Conservation (phyloP, 306 rosid genomes). For the Abrus precatorius region DNA sequence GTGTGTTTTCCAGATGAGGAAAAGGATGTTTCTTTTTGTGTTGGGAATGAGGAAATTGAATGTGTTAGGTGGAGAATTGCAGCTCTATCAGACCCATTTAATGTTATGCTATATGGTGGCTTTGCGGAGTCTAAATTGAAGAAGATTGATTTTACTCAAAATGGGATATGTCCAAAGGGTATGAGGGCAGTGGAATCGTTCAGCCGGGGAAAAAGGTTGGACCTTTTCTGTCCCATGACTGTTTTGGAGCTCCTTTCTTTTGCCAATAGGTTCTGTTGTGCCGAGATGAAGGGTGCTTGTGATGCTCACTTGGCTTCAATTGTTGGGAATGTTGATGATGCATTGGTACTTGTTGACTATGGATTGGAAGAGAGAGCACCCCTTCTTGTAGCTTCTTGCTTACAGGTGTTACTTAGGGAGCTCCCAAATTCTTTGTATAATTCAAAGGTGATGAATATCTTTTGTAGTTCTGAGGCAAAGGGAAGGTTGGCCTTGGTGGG, state of each 20-base stretch:
- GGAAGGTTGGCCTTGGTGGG: constrained; percentile 63
- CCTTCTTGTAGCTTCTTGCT: constrained; percentile 72
- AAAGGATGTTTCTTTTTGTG: constrained; percentile 63
- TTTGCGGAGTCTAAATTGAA: constrained; percentile 67
- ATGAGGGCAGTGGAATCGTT: constrained; percentile 75
- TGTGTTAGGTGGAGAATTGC: constrained; percentile 71
- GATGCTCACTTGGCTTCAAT: constrained; percentile 66
- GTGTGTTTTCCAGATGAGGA: constrained; percentile 53
- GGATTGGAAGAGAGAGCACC: constrained; percentile 74
- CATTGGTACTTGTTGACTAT: constrained; percentile 65
- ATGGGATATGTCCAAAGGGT: constrained; percentile 65
- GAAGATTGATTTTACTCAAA: constrained; percentile 64
- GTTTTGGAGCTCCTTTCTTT: constrained; percentile 73
- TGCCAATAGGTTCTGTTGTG: constrained; percentile 78
- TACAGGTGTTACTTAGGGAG: constrained; percentile 75
- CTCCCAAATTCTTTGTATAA: constrained; percentile 62
- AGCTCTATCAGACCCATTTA: constrained; percentile 64
- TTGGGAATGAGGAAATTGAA: constrained; percentile 63
- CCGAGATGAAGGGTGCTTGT: constrained; percentile 76
- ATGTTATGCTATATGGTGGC: constrained; percentile 71
- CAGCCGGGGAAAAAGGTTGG: constrained; percentile 67
- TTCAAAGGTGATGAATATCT: constrained; percentile 56
- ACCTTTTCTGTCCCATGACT: constrained; percentile 54
- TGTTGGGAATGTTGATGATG: constrained; percentile 65
- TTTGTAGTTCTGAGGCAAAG: constrained; percentile 65